phyloP scores from a whole-genome alignment of 1,139 yeast genomes.

The Nakaseomyces uthaithaninus region DNA sequence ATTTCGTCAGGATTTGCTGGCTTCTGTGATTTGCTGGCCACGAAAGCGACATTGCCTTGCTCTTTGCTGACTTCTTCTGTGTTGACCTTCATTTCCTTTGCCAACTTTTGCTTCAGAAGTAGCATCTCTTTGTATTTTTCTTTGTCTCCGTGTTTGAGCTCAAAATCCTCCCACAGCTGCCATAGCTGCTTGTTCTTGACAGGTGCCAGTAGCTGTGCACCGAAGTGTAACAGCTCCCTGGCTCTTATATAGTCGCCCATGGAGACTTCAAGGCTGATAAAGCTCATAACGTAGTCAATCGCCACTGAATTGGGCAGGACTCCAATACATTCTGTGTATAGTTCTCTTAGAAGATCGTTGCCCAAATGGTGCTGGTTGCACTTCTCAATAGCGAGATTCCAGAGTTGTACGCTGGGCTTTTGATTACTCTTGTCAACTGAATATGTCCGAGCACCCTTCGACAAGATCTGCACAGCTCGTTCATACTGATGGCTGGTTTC shows the following conservation, averaged over 20 bases:
- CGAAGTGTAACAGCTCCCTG: conserved; percentile 48
- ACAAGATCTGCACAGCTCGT: conserved; percentile 39
- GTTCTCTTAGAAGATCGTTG: conserved; percentile 14
- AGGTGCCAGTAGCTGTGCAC: conserved; percentile 43
- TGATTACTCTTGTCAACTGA: conserved; percentile 8
- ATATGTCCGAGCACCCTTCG: conserved; percentile 32
- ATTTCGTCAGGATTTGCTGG: conserved; percentile 54
- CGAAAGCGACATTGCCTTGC: conserved; percentile 45
- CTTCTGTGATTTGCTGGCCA: conserved; percentile 21
- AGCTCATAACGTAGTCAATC: conserved; percentile 19
- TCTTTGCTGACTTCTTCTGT: conserved; percentile 30
- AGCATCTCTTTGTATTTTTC: conserved; percentile 69
- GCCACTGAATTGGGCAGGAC: conserved; percentile 22
- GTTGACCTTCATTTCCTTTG: conserved; percentile 35
- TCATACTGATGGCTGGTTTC: conserved; percentile 37
- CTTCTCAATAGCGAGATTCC: conserved; percentile 20
- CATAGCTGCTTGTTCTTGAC: conserved; percentile 37
- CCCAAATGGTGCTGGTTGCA: conserved; percentile 18
- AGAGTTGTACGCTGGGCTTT: conserved; percentile 17
- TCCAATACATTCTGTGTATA: conserved; percentile 26
- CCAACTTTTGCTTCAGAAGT: conserved; percentile 49
- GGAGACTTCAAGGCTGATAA: conserved; percentile 28
- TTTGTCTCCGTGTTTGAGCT: conserved; percentile 62
- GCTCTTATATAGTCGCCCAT: conserved; percentile 39
- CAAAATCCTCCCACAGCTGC: conserved; percentile 68